A percentile compares a stretch with the other conserved stretches of the same genome.
Evolutionary conservation across 192 early-diverging fungal genomes (phyloP).

Genomic region (Chytriomyces sp.): DNA sequence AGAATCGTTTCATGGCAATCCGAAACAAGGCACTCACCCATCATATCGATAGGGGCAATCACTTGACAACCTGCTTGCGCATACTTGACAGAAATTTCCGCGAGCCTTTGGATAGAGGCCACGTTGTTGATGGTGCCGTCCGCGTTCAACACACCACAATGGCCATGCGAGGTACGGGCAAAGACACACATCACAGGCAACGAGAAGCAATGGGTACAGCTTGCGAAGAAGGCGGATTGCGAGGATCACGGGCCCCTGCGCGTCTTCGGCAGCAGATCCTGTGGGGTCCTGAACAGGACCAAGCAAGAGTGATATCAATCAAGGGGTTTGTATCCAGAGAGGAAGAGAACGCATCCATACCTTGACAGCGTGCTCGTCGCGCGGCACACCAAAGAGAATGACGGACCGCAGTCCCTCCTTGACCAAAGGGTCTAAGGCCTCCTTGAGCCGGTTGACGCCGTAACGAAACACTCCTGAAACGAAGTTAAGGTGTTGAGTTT

Average conservation of each 20-base stretch:
- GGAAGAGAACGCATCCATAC: not conserved
- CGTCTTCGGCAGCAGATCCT: constrained; percentile 82
- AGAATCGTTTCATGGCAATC: too few relatives aligned
- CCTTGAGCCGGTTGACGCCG: constrained; percentile 79
- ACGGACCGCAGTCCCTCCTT: constrained; percentile 84
- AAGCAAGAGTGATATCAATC: not conserved
- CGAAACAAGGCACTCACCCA: constrained; percentile 87
- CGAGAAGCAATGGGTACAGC: constrained; percentile 76
- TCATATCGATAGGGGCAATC: constrained; percentile 96
- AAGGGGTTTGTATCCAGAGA: not conserved
- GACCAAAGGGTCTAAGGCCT: constrained; percentile 77
- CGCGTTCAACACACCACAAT: constrained; percentile 72
- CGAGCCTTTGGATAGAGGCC: constrained; percentile 74
- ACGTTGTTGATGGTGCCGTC: constrained; percentile 87
- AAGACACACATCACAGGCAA: constrained; percentile 94
- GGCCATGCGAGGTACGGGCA: constrained; percentile 98
- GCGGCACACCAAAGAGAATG: constrained; percentile 93
- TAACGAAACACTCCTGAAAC: constrained; percentile 33
- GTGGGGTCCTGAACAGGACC: constrained; percentile 59
- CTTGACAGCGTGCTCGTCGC: constrained; percentile 59
- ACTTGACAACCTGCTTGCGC: constrained; percentile 90
- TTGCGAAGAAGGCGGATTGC: constrained; percentile 77
- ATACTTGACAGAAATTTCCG: constrained; percentile 82
- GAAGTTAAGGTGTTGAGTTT: not conserved
- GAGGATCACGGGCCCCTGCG: constrained; percentile 80